Conservation (phyloP, 1,139 yeast genomes). For the Candida frijolesensis region DNA sequence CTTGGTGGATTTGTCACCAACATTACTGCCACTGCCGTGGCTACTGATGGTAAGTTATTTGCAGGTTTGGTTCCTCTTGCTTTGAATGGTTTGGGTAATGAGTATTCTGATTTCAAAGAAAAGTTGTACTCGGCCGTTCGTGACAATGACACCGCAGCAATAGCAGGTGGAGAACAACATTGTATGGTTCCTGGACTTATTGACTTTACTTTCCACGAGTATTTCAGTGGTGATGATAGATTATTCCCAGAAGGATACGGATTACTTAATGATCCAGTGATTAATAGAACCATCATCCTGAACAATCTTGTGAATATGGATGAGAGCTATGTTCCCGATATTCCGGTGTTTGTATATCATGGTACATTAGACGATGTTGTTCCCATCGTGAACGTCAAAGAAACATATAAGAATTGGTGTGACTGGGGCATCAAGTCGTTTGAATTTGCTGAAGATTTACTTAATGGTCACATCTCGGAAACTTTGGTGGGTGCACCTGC, state of each 20-base stretch:
- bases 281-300: conserved; percentile 19
- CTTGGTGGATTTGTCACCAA: conserved; percentile 34
- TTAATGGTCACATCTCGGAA: conserved; percentile 33
- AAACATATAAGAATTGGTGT: conserved; percentile 36
- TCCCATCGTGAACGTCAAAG: conserved; percentile 26
- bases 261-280: conserved; percentile 19
- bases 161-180: neutral
- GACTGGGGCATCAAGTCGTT: conserved; percentile 30
- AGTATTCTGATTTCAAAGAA: conserved; percentile 25
- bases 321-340: conserved; percentile 24
- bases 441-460: conserved; percentile 28
- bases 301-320: conserved; percentile 24
- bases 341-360: conserved; percentile 39
- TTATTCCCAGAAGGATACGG: conserved; percentile 20
- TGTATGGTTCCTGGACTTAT: neutral
- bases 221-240: conserved; percentile 19
- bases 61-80: conserved; percentile 31
- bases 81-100: conserved; percentile 27
- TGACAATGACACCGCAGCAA: neutral
- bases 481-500: conserved; percentile 31
- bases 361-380: conserved; percentile 32
- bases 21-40: conserved; percentile 23
- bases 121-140: neutral
- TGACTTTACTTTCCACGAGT: conserved; percentile 6
- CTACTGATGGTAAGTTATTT: conserved; percentile 25